phyloP scores from a whole-genome alignment of 192 early-diverging fungal genomes.

The Coemansia furcata region DNA sequence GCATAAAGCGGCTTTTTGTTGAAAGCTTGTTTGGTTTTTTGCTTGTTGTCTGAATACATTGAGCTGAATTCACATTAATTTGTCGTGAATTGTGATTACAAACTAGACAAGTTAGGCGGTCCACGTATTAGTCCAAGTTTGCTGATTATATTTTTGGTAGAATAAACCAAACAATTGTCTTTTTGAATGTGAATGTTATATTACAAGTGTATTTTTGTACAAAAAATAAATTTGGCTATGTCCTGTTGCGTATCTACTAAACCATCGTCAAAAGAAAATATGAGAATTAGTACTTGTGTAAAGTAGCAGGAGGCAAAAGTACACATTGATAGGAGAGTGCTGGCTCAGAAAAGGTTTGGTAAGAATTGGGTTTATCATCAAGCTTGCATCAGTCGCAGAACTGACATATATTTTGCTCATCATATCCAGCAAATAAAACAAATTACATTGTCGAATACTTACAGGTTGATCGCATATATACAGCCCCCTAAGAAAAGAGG shows the following conservation, averaged over 20 bases:
- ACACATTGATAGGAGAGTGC: too few relatives aligned
- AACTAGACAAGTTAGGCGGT: too few relatives aligned
- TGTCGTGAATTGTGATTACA: too few relatives aligned
- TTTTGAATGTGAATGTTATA: too few relatives aligned
- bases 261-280: too few relatives aligned
- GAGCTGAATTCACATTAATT: neutral
- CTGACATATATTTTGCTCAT: constrained; percentile 42
- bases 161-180: too few relatives aligned
- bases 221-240: too few relatives aligned
- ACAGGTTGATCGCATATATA: neutral
- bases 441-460: neutral
- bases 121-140: too few relatives aligned
- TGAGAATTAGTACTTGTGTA: neutral
- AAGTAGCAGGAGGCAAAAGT: neutral
- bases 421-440: constrained; percentile 14
- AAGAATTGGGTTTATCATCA: constrained; percentile 49
- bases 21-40: neutral
- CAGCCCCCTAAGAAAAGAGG: neutral
- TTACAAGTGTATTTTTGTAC: too few relatives aligned
- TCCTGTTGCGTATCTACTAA: too few relatives aligned
- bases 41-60: neutral
- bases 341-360: constrained; percentile 40
- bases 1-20: constrained; percentile 19
- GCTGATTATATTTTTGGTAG: too few relatives aligned
- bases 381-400: constrained; percentile 57